These are phyloP conservation scores for Wallacemonas sp. DNA, from an alignment of 208 protist genomes.

Conservation along the genomic window DNA sequence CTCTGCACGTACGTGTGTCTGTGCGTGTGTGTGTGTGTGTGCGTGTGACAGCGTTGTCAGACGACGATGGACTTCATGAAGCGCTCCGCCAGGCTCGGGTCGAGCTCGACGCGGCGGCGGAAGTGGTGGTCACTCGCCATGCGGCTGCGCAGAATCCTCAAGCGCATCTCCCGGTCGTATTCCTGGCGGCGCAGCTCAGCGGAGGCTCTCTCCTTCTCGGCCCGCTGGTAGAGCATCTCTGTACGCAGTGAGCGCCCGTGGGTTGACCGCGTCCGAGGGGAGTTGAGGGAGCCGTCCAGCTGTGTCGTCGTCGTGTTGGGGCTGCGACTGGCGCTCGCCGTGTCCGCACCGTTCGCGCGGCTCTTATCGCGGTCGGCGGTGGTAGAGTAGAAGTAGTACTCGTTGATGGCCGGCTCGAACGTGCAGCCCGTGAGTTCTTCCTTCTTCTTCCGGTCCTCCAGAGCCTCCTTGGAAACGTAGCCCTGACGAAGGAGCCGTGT, in stretches of 20 bases:
- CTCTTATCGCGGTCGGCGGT: neutral
- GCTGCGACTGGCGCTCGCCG: neutral
- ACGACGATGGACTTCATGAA: slow-evolving; percentile 83
- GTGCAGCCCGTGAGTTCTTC: slow-evolving; percentile 48
- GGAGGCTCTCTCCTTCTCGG: slow-evolving; percentile 23
- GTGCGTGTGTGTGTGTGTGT: too few species aligned
- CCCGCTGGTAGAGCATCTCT: slow-evolving; percentile 50
- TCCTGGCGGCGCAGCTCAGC: slow-evolving; percentile 32
- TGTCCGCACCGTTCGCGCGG: neutral
- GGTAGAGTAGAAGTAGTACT: slow-evolving; percentile 17
- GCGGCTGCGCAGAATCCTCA: slow-evolving; percentile 60
- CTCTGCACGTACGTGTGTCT: too few species aligned
- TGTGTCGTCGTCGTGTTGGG: too few species aligned
- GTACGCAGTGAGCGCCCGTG: slow-evolving; percentile 21
- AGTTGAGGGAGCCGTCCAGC: too few species aligned
- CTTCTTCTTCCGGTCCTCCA: slow-evolving; percentile 31
- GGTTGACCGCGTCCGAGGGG: too few species aligned
- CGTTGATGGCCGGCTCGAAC: slow-evolving; percentile 50
- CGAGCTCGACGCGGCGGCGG: slow-evolving; percentile 76
- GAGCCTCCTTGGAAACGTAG: slow-evolving; percentile 33
- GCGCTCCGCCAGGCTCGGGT: slow-evolving; percentile 72
- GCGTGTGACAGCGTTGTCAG: too few species aligned
- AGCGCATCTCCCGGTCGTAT: slow-evolving; percentile 33
- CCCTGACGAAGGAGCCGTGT: slow-evolving; percentile 46
- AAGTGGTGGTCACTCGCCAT: slow-evolving; percentile 86